Evolutionary conservation across 2,329 filamentous ascomycete genomes (phyloP).

Genomic region (Lasiodiplodia gonubiensis): DNA sequence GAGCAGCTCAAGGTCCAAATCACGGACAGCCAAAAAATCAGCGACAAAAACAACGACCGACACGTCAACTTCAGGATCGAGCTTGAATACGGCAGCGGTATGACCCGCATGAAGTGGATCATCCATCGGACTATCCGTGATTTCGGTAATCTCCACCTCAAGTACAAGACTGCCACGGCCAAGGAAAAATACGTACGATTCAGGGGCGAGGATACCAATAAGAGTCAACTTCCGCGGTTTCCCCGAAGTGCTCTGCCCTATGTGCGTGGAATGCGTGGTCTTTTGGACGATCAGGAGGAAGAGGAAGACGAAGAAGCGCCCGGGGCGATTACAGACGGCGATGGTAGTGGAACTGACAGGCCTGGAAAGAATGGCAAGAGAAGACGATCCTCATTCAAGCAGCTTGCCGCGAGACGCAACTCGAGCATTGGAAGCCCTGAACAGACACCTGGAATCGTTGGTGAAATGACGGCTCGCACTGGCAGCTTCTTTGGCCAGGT

Average conservation of each 20-base stretch:
- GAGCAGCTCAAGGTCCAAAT: conserved; percentile 93
- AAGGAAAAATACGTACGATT: conserved; percentile 82
- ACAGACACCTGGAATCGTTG: conserved; percentile 34
- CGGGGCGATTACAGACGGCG: conserved; percentile 63
- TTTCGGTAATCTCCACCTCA: conserved; percentile 89
- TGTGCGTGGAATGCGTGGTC: conserved; percentile 76
- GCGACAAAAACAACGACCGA: conserved; percentile 64
- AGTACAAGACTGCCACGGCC: conserved; percentile 86
- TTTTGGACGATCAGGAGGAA: conserved; percentile 64
- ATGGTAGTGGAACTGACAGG: conserved; percentile 71
- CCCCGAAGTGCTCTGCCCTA: conserved; percentile 90
- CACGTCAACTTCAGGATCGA: conserved; percentile 91
- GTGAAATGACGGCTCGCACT: conserved; percentile 38
- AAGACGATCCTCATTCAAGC: conserved; percentile 59
- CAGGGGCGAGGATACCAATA: conserved; percentile 66
- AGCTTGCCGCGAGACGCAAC: conserved; percentile 62
- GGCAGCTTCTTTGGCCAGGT: conserved; percentile 50
- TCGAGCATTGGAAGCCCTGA: conserved; percentile 56
- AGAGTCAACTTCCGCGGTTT: conserved; percentile 85
- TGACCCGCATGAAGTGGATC: conserved; percentile 96
- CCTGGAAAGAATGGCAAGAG: conserved; percentile 47
- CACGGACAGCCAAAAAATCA: conserved; percentile 75
- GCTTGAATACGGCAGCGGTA: conserved; percentile 92
- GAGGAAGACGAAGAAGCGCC: conserved; percentile 78
- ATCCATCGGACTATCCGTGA: conserved; percentile 86